Percentiles rank a stretch among this genome's conserved stretches.
phyloP scores from a whole-genome alignment of 2,329 filamentous ascomycete species.

The Colletotrichum somersetense region DNA sequence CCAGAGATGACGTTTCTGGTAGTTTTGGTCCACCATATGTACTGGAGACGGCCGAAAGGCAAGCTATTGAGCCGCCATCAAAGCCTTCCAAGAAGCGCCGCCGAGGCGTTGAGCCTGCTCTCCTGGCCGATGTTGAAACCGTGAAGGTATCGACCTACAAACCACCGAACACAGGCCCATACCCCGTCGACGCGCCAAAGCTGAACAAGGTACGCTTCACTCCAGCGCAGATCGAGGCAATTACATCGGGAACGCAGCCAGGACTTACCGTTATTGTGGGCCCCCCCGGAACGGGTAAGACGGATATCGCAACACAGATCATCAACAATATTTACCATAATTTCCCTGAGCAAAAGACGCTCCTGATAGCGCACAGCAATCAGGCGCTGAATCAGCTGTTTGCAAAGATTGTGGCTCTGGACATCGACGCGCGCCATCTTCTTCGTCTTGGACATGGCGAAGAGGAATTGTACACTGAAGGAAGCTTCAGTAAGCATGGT shows the following conservation, averaged over 20 bases:
- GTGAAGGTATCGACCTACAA: constrained; percentile 91
- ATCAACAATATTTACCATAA: constrained; percentile 99
- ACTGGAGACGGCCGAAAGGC: constrained; percentile 74
- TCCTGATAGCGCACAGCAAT: constrained; percentile 96
- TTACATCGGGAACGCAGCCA: constrained; percentile 92
- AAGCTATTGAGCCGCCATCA: constrained; percentile 61
- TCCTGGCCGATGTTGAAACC: constrained; percentile 73
- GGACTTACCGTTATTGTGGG: constrained; percentile 95
- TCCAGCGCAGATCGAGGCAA: constrained; percentile 89
- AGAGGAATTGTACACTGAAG: constrained; percentile 88
- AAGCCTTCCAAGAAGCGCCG: constrained; percentile 89
- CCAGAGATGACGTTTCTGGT: constrained; percentile 75
- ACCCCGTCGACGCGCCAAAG: constrained; percentile 85
- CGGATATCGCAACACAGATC: constrained; percentile 98
- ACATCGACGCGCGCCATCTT: constrained; percentile 95
- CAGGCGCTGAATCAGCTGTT: constrained; percentile 98
- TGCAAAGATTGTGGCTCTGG: constrained; percentile 95
- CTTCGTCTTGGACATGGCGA: constrained; percentile 94
- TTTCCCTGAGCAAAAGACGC: constrained; percentile 90
- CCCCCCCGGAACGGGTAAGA: constrained; percentile 96
- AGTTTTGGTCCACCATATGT: constrained; percentile 92
- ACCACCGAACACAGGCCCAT: constrained; percentile 89
- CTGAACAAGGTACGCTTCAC: constrained; percentile 90
- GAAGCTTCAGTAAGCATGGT: constrained; percentile 92
- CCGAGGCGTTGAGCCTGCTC: constrained; percentile 77